Evolutionary conservation across 768 basidiomycete genomes (phyloP).

Genomic region (Podaxis sp.): DNA sequence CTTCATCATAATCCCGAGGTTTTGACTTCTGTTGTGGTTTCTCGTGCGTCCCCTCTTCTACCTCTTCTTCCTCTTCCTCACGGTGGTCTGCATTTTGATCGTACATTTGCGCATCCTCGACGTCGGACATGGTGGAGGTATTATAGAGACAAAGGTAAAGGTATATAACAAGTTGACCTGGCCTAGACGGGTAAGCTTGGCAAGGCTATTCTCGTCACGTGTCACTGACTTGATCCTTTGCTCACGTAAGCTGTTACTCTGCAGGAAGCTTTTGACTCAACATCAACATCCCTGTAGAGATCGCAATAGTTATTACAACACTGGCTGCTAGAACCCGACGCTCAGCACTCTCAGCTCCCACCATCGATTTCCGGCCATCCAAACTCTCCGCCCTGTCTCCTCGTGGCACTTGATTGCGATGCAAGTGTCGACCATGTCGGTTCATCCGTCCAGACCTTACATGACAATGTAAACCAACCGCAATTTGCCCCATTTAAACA

Average conservation of each 20-base stretch:
- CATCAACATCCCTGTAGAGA: not conserved
- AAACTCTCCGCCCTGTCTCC: slow-evolving; percentile 24
- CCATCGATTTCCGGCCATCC: slow-evolving; percentile 26
- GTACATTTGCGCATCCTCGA: slow-evolving; percentile 37
- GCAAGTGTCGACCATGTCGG: slow-evolving; percentile 24
- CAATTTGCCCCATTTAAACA: not conserved
- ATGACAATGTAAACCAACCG: not conserved
- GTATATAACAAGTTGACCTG: not conserved
- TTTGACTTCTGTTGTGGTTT: slow-evolving; percentile 32
- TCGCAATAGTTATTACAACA: not conserved
- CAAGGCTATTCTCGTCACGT: slow-evolving; percentile 9
- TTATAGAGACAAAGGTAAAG: slow-evolving; percentile 12
- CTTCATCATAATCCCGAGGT: slow-evolving; percentile 32
- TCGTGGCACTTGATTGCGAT: slow-evolving; percentile 21
- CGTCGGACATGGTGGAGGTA: slow-evolving; percentile 45
- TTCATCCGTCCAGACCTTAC: slow-evolving; percentile 28
- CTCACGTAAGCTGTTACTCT: not conserved
- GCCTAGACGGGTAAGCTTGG: not conserved
- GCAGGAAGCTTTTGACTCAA: not conserved
- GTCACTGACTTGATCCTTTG: not conserved
- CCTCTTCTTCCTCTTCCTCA: slow-evolving; percentile 41
- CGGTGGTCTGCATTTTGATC: slow-evolving; percentile 48
- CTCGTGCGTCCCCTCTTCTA: slow-evolving; percentile 36
- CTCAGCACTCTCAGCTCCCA: slow-evolving; percentile 2
- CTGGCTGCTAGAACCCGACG: not conserved